These are phyloP conservation scores for Scalesia atractyloides DNA, from an alignment of 129 eudicot genomes.

Conservation along the genomic window DNA sequence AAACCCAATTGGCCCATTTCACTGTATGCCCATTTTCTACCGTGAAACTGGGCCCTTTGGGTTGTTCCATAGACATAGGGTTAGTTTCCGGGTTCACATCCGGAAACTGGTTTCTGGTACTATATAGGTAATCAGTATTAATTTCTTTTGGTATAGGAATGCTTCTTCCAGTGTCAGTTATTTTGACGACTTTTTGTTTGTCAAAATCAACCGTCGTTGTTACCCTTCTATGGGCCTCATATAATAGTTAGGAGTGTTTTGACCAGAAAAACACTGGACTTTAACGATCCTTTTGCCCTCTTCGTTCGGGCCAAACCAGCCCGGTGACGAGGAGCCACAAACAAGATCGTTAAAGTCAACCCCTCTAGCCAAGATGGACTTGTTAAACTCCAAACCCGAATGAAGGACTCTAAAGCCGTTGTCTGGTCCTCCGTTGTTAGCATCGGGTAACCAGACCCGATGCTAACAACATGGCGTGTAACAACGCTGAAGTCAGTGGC, in stretches of 20 bases:
- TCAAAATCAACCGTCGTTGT: slow-evolving; percentile 48
- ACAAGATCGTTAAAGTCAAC: slow-evolving; percentile 43
- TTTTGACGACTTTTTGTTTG: slow-evolving; percentile 38
- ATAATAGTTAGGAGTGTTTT: slow-evolving; percentile 64
- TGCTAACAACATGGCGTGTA: slow-evolving; percentile 25
- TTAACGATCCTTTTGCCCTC: slow-evolving; percentile 59
- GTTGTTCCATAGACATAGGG: slow-evolving; percentile 74
- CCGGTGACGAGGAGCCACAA: slow-evolving; percentile 54
- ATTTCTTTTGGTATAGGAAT: slow-evolving; percentile 62
- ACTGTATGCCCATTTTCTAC: slow-evolving; percentile 51
- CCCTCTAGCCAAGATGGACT: slow-evolving; percentile 51
- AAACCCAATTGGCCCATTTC: slow-evolving; percentile 82
- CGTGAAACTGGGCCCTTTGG: slow-evolving; percentile 62
- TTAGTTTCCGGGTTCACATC: slow-evolving; percentile 30
- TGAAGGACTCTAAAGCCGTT: slow-evolving; percentile 29
- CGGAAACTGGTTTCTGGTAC: slow-evolving; percentile 8
- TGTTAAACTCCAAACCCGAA: slow-evolving; percentile 47
- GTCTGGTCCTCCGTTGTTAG: slow-evolving; percentile 46
- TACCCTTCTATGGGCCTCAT: slow-evolving; percentile 85
- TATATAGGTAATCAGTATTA: slow-evolving; percentile 48
- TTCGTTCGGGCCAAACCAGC: slow-evolving; percentile 69
- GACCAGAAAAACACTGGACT: slow-evolving; percentile 54
- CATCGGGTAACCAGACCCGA: slow-evolving; percentile 54
- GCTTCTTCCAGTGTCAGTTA: slow-evolving; percentile 45
- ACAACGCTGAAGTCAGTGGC: too few species aligned